phyloP scores from a whole-genome alignment of 2,329 filamentous ascomycete genomes.

The Fusarium nematophilum region DNA sequence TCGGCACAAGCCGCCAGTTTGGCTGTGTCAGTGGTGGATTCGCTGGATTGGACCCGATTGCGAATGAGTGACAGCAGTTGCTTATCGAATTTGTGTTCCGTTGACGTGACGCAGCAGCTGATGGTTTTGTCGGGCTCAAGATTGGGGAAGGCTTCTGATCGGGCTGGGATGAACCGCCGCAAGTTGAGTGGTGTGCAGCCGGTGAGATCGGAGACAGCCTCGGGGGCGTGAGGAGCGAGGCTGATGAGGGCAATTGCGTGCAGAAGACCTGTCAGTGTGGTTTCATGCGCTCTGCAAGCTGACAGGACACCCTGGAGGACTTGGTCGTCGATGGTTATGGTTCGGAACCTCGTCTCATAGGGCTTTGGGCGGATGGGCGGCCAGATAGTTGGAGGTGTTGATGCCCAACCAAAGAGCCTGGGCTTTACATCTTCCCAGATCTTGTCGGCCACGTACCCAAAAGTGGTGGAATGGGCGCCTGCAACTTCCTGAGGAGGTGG shows the following conservation, averaged over 20 bases:
- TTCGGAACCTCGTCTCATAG: slow-evolving; percentile 22
- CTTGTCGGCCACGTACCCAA: not conserved
- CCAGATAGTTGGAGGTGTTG: slow-evolving; percentile 14
- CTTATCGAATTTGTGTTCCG: slow-evolving; percentile 7
- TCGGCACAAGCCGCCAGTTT: slow-evolving; percentile 16
- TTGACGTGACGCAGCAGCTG: slow-evolving; percentile 26
- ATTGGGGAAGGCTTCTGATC: not conserved
- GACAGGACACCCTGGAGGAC: slow-evolving; percentile 25
- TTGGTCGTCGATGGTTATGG: slow-evolving; percentile 12
- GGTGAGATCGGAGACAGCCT: slow-evolving; percentile 4
- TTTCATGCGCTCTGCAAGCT: slow-evolving; percentile 36
- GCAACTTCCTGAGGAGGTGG: slow-evolving; percentile 29
- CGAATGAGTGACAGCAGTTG: slow-evolving; percentile 2
- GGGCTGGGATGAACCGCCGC: slow-evolving; percentile 29
- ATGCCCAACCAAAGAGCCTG: not conserved
- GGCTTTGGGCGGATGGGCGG: slow-evolving; percentile 22
- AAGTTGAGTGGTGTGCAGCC: slow-evolving; percentile 37
- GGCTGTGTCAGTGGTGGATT: not conserved
- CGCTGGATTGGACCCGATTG: not conserved
- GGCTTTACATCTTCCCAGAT: slow-evolving; percentile 26
- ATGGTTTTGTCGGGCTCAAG: slow-evolving; percentile 24
- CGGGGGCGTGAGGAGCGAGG: slow-evolving; percentile 21
- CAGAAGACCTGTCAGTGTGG: slow-evolving; percentile 41
- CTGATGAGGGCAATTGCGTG: slow-evolving; percentile 34
- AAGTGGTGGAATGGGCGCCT: slow-evolving; percentile 18